Percentiles rank a stretch among this genome's conserved stretches.
Evolutionary conservation across 768 basidiomycete species (phyloP).

Genomic region (Panaeolus cyanescens): DNA sequence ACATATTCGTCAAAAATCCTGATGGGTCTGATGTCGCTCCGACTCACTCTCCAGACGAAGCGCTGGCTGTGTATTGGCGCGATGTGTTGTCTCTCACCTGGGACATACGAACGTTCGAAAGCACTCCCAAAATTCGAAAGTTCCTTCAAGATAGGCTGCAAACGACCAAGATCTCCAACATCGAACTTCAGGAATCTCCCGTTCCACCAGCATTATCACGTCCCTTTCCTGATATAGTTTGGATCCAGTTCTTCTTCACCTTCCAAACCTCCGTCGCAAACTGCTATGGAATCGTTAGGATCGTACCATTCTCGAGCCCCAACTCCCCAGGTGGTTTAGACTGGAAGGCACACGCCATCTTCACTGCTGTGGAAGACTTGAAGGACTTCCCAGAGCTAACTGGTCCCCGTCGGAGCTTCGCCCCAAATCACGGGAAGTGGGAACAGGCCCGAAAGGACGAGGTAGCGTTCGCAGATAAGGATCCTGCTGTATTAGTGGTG

Average conservation of each 20-base stretch:
- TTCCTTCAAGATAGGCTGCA: constrained; percentile 53
- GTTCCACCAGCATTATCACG: constrained; percentile 24
- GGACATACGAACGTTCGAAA: constrained; percentile 61
- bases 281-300: constrained; percentile 53
- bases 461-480: constrained; percentile 44
- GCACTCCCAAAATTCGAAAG: constrained; percentile 34
- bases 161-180: constrained; percentile 20
- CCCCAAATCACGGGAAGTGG: constrained; percentile 59
- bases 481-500: constrained; percentile 63
- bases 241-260: constrained; percentile 57
- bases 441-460: constrained; percentile 42
- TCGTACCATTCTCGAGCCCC: constrained; percentile 41
- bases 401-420: constrained; percentile 43
- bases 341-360: constrained; percentile 64
- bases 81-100: constrained; percentile 66
- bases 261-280: constrained; percentile 55
- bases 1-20: constrained; percentile 12
- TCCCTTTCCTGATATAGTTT: constrained; percentile 53
- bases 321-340: constrained; percentile 14
- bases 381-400: constrained; percentile 52
- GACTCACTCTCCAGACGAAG: constrained; percentile 8
- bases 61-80: constrained; percentile 48
- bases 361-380: constrained; percentile 60
- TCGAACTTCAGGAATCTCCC: constrained; percentile 21
- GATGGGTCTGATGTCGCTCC: constrained; percentile 9